Percentiles rank a stretch among this genome's conserved stretches.
Conservation (phyloP, 805 yeast species). For the Wickerhamiella spandovensis region DNA sequence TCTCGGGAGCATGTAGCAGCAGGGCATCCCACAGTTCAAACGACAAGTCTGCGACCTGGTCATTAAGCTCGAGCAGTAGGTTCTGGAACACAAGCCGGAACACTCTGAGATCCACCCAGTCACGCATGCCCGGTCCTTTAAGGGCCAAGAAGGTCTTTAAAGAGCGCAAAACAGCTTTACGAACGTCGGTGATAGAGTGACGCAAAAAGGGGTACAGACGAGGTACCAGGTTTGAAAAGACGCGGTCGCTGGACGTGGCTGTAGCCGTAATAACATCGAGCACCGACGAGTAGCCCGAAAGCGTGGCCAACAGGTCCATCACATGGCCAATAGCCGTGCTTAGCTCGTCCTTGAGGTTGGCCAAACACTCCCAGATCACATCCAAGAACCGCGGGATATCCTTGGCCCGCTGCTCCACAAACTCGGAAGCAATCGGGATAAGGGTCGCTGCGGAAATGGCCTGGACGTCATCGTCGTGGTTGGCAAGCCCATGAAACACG, state of each 20-base stretch:
- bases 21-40: slow-evolving; percentile 45
- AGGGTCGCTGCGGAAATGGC: slow-evolving; percentile 91
- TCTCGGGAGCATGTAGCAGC: slow-evolving; percentile 20
- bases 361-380: slow-evolving; percentile 84
- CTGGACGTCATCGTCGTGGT: slow-evolving; percentile 87
- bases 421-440: slow-evolving; percentile 78
- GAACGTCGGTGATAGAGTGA: slow-evolving; percentile 83
- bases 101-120: slow-evolving; percentile 68
- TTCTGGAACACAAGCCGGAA: slow-evolving; percentile 76
- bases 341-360: slow-evolving; percentile 77
- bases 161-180: slow-evolving; percentile 77
- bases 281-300: slow-evolving; percentile 73
- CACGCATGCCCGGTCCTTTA: slow-evolving; percentile 30
- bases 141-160: slow-evolving; percentile 56
- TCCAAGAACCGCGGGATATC: slow-evolving; percentile 34
- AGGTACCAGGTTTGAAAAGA: slow-evolving; percentile 73
- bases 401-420: slow-evolving; percentile 47
- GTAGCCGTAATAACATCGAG: slow-evolving; percentile 54
- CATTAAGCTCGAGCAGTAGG: slow-evolving; percentile 76
- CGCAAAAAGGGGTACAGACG: slow-evolving; percentile 82
- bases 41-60: slow-evolving; percentile 53
- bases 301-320: slow-evolving; percentile 80
- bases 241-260: slow-evolving; percentile 37
- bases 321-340: slow-evolving; percentile 93
- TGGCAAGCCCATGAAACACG: slow-evolving; percentile 71